Conservation (phyloP, 768 basidiomycete species). For the Boletus insuetus region DNA sequence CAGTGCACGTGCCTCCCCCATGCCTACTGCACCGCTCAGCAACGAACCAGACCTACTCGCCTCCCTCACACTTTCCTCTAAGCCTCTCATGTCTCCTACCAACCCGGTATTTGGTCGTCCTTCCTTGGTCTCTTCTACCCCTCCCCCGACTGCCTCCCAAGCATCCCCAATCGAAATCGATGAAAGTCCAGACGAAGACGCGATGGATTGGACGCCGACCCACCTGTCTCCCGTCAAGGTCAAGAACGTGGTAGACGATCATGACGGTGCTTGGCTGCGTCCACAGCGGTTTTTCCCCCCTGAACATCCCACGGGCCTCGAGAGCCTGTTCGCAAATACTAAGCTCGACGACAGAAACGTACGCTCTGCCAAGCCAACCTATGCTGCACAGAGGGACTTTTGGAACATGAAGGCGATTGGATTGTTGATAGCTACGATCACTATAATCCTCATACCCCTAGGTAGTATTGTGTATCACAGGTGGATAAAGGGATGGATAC, state of each 20-base stretch:
- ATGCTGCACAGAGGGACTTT: not conserved
- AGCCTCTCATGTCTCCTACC: slow-evolving; percentile 48
- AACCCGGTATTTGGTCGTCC: slow-evolving; percentile 70
- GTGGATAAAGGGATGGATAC: slow-evolving; percentile 23
- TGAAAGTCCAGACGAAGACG: slow-evolving; percentile 35
- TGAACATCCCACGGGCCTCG: slow-evolving; percentile 74
- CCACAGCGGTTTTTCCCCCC: slow-evolving; percentile 78
- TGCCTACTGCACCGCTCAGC: slow-evolving; percentile 17
- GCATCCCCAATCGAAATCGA: slow-evolving; percentile 27
- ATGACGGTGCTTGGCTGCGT: slow-evolving; percentile 53
- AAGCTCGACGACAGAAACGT: slow-evolving; percentile 46
- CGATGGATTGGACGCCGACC: slow-evolving; percentile 73
- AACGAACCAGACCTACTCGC: slow-evolving; percentile 61
- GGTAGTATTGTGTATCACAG: slow-evolving; percentile 17
- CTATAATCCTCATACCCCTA: slow-evolving; percentile 20
- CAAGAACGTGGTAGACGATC: slow-evolving; percentile 23
- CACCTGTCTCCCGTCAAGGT: slow-evolving; percentile 27
- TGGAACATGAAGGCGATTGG: slow-evolving; percentile 5
- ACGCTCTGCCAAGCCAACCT: not conserved
- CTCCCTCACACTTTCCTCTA: slow-evolving; percentile 61
- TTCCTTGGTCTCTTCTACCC: slow-evolving; percentile 55
- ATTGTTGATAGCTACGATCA: slow-evolving; percentile 8
- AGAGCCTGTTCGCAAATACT: slow-evolving; percentile 63
- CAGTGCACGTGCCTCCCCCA: slow-evolving; percentile 27
- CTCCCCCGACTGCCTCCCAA: too few relatives aligned